phyloP scores from a whole-genome alignment of 805 yeast genomes.

The Sugiyamaella lignohabitans region DNA sequence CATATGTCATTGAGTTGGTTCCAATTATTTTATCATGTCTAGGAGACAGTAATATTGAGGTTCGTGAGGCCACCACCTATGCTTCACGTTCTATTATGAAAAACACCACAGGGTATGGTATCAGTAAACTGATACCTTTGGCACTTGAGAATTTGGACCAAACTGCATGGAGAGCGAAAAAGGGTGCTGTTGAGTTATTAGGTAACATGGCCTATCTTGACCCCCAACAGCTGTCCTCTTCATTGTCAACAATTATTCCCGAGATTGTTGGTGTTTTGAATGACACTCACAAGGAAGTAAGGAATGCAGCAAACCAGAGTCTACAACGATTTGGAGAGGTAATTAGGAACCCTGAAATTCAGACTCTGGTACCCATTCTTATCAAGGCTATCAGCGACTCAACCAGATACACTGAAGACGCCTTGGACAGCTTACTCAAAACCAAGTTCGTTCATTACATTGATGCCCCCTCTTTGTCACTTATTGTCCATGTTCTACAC shows the following conservation, averaged over 20 bases:
- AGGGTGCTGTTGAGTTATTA: constrained; percentile 90
- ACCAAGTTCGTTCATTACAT: constrained; percentile 96
- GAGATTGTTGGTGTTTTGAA: constrained; percentile 92
- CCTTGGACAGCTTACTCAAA: constrained; percentile 74
- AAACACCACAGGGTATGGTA: constrained; percentile 86
- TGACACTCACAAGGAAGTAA: constrained; percentile 94
- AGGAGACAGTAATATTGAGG: constrained; percentile 82
- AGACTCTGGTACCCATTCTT: constrained; percentile 76
- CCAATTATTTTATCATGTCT: constrained; percentile 74
- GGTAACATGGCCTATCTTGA: constrained; percentile 98
- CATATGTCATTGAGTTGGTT: constrained; percentile 82
- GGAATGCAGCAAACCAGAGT: constrained; percentile 88
- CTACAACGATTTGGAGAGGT: constrained; percentile 93
- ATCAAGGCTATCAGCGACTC: constrained; percentile 96
- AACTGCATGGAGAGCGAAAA: constrained; percentile 91
- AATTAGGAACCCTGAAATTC: constrained; percentile 94
- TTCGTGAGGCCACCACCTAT: constrained; percentile 78
- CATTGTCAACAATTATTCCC: constrained; percentile 86
- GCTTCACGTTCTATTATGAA: constrained; percentile 89
- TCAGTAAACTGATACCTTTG: constrained; percentile 82
- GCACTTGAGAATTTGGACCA: constrained; percentile 83
- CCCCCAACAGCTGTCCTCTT: constrained; percentile 86
- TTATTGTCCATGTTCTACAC: constrained; percentile 88
- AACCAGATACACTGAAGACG: constrained; percentile 78
- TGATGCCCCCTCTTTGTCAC: constrained; percentile 95